Evolutionary conservation across 2,329 filamentous ascomycete species (phyloP).

Genomic region (Penicillium vulpinum): DNA sequence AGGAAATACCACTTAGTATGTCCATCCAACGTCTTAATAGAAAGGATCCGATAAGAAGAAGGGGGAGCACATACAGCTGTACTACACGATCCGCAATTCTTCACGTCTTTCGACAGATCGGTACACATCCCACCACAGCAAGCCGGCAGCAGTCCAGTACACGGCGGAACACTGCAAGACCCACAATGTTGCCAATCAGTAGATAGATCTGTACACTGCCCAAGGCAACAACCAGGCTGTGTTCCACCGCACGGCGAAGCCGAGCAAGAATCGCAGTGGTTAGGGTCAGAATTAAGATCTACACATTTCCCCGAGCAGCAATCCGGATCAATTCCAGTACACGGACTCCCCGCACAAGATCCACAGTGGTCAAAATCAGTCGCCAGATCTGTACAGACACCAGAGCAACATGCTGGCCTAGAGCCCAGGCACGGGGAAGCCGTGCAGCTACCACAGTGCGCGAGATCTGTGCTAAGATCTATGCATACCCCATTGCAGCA

Average conservation of each 20-base stretch:
- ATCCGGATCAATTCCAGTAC: constrained; percentile 1
- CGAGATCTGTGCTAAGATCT: constrained; percentile 3
- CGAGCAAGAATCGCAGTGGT: constrained; percentile 12
- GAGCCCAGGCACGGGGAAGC: constrained; percentile 9
- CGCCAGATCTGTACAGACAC: constrained; percentile 1
- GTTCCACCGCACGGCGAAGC: neutral
- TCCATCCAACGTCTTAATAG: neutral
- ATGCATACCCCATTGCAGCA: constrained; percentile 2
- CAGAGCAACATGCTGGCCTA: neutral
- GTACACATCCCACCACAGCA: constrained; percentile 16
- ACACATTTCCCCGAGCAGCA: constrained; percentile 14
- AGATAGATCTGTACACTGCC: constrained; percentile 4
- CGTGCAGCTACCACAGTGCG: constrained; percentile 11
- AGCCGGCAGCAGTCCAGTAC: constrained; percentile 8
- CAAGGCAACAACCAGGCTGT: constrained; percentile 9
- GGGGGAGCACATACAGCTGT: constrained; percentile 1
- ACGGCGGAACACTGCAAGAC: constrained; percentile 9
- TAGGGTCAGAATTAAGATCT: constrained; percentile 3
- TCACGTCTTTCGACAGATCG: constrained; percentile 10
- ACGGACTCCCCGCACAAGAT: neutral
- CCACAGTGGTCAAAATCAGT: neutral
- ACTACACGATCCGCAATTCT: constrained; percentile 17
- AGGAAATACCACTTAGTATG: neutral
- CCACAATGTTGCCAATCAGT: constrained; percentile 15
- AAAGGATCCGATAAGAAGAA: neutral